These are phyloP conservation scores for Epicoccum nigrum DNA, from an alignment of 2,329 filamentous ascomycete species.

Conservation along the genomic window DNA sequence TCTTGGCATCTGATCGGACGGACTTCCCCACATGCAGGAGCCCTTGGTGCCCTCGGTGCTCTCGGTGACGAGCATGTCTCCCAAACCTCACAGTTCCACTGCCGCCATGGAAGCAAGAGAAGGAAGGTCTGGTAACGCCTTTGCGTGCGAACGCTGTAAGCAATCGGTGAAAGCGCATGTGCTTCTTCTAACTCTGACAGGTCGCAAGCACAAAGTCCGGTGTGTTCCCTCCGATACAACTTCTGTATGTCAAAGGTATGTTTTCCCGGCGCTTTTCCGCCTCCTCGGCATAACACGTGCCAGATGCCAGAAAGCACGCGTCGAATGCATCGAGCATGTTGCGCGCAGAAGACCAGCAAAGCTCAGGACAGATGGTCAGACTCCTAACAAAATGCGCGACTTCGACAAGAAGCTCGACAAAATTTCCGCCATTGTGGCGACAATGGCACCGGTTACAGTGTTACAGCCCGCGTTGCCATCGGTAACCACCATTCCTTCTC, in stretches of 20 bases:
- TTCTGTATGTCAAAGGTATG: conserved; percentile 43
- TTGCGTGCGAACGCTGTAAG: conserved; percentile 45
- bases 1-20: conserved; percentile 46
- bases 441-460: conserved; percentile 31
- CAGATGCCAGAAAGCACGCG: conserved; percentile 46
- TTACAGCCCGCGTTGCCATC: conserved; percentile 27
- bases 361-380: conserved; percentile 29
- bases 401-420: conserved; percentile 45
- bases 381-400: conserved; percentile 39
- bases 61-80: conserved; percentile 31
- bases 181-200: conserved; percentile 10
- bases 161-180: not conserved
- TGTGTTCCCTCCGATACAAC: conserved; percentile 44
- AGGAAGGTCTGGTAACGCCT: conserved; percentile 45
- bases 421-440: conserved; percentile 40
- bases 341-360: conserved; percentile 46
- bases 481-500: conserved; percentile 33
- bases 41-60: conserved; percentile 27
- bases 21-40: conserved; percentile 42
- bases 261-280: conserved; percentile 21
- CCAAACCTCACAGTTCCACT: conserved; percentile 33
- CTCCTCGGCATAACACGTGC: conserved; percentile 40
- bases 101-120: conserved; percentile 45
- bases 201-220: conserved; percentile 45
- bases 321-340: conserved; percentile 47